Evolutionary conservation across 805 yeast genomes (phyloP).

Genomic region (Pichia membranifaciens): DNA sequence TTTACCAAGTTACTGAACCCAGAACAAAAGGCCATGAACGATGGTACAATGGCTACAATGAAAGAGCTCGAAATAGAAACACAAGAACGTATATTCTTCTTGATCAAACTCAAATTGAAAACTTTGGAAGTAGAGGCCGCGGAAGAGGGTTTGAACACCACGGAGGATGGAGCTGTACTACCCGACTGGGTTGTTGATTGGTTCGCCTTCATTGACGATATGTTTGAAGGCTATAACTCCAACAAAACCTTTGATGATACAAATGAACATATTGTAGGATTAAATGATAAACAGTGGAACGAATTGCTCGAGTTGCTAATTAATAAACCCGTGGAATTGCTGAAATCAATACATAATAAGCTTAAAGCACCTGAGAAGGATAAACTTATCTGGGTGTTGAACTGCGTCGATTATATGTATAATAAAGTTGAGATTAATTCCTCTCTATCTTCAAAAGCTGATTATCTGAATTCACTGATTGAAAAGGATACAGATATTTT

Average conservation of each 20-base stretch:
- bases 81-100: constrained; percentile 35
- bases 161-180: constrained; percentile 53
- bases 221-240: constrained; percentile 41
- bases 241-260: constrained; percentile 29
- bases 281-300: constrained; percentile 32
- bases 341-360: constrained; percentile 21
- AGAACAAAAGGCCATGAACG: constrained; percentile 10
- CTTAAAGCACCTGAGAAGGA: constrained; percentile 26
- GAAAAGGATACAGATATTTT: constrained; percentile 30
- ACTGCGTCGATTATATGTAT: constrained; percentile 54
- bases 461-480: constrained; percentile 5
- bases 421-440: constrained; percentile 46
- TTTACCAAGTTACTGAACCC: constrained; percentile 40
- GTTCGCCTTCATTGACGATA: constrained; percentile 51
- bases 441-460: constrained; percentile 29
- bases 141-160: constrained; percentile 24
- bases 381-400: constrained; percentile 42
- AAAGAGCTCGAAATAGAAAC: constrained; percentile 30
- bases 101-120: constrained; percentile 35
- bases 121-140: constrained; percentile 30
- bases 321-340: constrained; percentile 40
- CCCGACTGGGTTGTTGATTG: constrained; percentile 82
- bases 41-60: constrained; percentile 22
- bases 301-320: constrained; percentile 38
- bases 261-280: constrained; percentile 27